phyloP scores from a whole-genome alignment of 2,329 filamentous ascomycete genomes.

The Metarhizium sp. region DNA sequence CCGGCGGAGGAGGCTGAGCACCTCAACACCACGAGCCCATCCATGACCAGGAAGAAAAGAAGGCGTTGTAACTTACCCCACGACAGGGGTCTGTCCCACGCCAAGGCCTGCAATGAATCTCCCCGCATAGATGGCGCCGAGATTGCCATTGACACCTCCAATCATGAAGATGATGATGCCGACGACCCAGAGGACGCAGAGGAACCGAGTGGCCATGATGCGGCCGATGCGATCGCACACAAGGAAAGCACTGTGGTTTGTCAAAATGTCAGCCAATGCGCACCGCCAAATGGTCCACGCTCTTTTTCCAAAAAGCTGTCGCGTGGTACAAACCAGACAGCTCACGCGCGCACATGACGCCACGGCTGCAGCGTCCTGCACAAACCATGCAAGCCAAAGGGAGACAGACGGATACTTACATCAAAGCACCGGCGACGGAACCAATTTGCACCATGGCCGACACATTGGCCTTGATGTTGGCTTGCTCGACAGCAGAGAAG shows the following conservation, averaged over 20 bases:
- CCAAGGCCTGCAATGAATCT: slow-evolving; percentile 58
- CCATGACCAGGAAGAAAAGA: neutral
- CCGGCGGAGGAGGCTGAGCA: neutral
- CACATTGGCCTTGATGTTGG: slow-evolving; percentile 67
- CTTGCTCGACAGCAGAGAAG: slow-evolving; percentile 42
- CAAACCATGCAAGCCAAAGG: no score
- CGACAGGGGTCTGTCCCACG: slow-evolving; percentile 57
- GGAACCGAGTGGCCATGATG: slow-evolving; percentile 50
- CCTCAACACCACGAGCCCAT: neutral
- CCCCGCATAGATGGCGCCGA: slow-evolving; percentile 52
- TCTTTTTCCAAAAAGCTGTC: no score
- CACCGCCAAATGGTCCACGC: no score
- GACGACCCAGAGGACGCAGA: slow-evolving; percentile 47
- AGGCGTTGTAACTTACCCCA: slow-evolving; percentile 30
- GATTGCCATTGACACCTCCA: slow-evolving; percentile 37
- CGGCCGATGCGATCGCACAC: slow-evolving; percentile 53
- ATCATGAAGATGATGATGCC: slow-evolving; percentile 51
- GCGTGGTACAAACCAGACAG: no score
- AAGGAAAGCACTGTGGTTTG: slow-evolving; percentile 40
- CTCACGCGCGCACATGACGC: neutral
- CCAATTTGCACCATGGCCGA: slow-evolving; percentile 77
- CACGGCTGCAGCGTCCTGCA: neutral
- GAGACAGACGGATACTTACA: slow-evolving; percentile 21
- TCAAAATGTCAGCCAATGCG: neutral
- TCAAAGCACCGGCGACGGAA: slow-evolving; percentile 60